Evolutionary conservation across 176 grass and related monocot species (phyloP).

Genomic region (Eleusine indica): DNA sequence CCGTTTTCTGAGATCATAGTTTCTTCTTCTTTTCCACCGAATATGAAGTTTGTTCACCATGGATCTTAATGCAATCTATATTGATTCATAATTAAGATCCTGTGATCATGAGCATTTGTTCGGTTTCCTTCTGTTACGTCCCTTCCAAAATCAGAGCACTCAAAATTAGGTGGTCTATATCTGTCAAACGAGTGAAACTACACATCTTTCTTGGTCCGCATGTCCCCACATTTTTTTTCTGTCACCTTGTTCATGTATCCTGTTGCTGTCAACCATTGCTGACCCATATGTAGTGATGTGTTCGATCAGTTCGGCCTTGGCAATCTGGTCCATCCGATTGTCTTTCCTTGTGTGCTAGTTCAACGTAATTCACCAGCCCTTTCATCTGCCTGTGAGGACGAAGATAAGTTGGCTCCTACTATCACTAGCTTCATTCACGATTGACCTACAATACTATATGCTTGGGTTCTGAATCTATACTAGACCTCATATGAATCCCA

Average conservation of each 20-base stretch:
- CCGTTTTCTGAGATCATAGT: not conserved
- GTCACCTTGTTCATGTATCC: constrained; percentile 18
- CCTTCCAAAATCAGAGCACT: constrained; percentile 12
- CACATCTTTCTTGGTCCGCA: constrained; percentile 35
- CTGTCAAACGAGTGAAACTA: constrained; percentile 44
- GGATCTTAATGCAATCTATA: not conserved
- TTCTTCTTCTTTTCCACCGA: not conserved
- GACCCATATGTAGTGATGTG: constrained; percentile 28
- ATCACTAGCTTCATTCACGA: not conserved
- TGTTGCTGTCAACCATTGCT: constrained; percentile 20
- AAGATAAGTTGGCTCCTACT: not conserved
- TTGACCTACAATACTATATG: not conserved
- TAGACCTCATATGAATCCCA: not conserved
- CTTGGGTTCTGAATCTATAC: not conserved
- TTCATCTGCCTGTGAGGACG: not conserved
- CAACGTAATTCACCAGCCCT: not conserved
- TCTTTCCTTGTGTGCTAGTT: constrained; percentile 8
- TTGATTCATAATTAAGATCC: not conserved
- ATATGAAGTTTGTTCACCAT: not conserved
- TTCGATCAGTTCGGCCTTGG: constrained; percentile 35
- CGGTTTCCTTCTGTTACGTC: not conserved
- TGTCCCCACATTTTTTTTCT: constrained; percentile 22
- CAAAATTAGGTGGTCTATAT: constrained; percentile 21
- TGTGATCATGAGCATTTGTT: not conserved
- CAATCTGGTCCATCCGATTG: constrained; percentile 26